These are phyloP conservation scores for Coniferiporia sulphurascens DNA, from an alignment of 1,284 basidiomycete species.

Conservation along the genomic window DNA sequence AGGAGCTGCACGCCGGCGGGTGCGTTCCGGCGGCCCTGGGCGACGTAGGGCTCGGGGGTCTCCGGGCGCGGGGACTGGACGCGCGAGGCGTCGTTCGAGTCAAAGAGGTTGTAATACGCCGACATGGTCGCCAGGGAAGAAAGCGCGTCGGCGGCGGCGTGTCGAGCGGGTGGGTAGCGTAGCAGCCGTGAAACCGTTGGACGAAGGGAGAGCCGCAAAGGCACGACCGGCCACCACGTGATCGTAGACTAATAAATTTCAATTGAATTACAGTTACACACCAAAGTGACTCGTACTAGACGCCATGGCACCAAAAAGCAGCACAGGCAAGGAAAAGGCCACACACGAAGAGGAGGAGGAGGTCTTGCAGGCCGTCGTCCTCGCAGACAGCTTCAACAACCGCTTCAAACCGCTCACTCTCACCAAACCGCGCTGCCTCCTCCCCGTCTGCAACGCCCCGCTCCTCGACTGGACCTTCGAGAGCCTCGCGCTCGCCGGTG, in stretches of 20 bases:
- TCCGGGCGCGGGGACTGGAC: slow-evolving; percentile 49
- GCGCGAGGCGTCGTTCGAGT: slow-evolving; percentile 21
- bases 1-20: slow-evolving; percentile 43
- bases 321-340: slow-evolving; percentile 50
- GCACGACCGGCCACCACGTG: neutral
- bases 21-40: slow-evolving; percentile 52
- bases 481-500: slow-evolving; percentile 85
- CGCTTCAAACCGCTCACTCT: slow-evolving; percentile 86
- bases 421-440: slow-evolving; percentile 80
- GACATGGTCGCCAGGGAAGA: neutral
- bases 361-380: slow-evolving; percentile 85
- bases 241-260: neutral
- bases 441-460: slow-evolving; percentile 92
- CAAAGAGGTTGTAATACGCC: slow-evolving; percentile 6
- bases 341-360: slow-evolving; percentile 64
- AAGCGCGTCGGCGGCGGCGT: too few species aligned
- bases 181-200: too few species aligned
- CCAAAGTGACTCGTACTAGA: slow-evolving; percentile 9
- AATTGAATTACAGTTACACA: neutral
- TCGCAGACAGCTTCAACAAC: slow-evolving; percentile 94
- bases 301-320: slow-evolving; percentile 60
- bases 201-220: neutral
- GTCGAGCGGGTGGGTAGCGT: too few species aligned
- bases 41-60: slow-evolving; percentile 55
- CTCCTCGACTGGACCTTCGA: slow-evolving; percentile 96